These are phyloP conservation scores for Acer saccharum DNA, from an alignment of 345 rosid species.

Conservation along the genomic window DNA sequence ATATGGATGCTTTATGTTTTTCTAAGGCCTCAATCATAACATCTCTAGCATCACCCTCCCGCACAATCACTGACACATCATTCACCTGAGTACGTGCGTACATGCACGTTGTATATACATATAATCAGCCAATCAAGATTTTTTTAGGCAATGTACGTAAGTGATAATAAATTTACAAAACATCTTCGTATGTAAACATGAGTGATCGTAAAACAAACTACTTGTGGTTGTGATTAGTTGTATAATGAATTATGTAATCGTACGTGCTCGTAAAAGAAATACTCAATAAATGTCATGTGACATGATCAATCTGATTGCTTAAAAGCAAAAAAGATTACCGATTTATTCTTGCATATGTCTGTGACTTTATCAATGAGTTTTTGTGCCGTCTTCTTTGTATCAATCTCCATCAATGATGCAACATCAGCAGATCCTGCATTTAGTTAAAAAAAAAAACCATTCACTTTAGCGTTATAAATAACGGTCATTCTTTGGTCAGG, in stretches of 20 bases:
- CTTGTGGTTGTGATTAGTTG: too few species aligned
- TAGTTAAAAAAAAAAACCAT: too few species aligned
- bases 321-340: constrained; percentile 15
- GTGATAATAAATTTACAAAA: too few species aligned
- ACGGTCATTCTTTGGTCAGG: too few species aligned
- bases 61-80: constrained; percentile 11
- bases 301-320: too few species aligned
- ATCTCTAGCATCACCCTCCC: constrained; percentile 50
- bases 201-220: too few species aligned
- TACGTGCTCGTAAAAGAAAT: not conserved
- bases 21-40: constrained; percentile 40
- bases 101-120: not conserved
- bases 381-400: constrained; percentile 31
- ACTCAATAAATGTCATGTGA: not conserved
- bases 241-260: too few species aligned
- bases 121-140: not conserved
- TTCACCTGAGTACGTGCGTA: constrained; percentile 3
- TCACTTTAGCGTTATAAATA: too few species aligned
- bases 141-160: too few species aligned
- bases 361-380: constrained; percentile 27
- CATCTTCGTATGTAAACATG: too few species aligned
- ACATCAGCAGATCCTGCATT: constrained; percentile 27
- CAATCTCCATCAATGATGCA: constrained; percentile 34
- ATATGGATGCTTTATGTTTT: constrained; percentile 33
- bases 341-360: constrained; percentile 33